These are phyloP conservation scores for Dicorynia guianensis DNA, from an alignment of 306 rosid genomes.

Conservation along the genomic window DNA sequence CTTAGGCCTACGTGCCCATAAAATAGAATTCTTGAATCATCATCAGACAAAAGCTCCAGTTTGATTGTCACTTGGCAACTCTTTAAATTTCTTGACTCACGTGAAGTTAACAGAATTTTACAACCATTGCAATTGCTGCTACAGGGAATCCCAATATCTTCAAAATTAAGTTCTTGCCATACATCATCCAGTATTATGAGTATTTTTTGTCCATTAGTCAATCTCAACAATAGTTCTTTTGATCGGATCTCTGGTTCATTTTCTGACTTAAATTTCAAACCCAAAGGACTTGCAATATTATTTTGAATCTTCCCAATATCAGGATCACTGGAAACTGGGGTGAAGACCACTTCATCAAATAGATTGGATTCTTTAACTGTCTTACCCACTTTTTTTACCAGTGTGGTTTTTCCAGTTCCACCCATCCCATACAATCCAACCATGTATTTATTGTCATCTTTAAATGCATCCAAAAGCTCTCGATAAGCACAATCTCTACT, in stretches of 20 bases:
- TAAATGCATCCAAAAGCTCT: neutral
- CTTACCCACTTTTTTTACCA: neutral
- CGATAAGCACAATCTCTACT: neutral
- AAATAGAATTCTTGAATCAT: neutral
- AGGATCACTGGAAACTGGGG: neutral
- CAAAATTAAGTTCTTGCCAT: neutral
- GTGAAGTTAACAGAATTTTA: neutral
- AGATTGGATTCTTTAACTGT: neutral
- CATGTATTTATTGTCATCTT: neutral
- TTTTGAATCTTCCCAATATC: neutral
- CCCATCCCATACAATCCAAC: neutral
- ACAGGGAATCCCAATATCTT: no score
- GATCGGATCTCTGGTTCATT: neutral
- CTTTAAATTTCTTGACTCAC: neutral
- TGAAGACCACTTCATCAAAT: neutral
- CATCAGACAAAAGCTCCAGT: neutral
- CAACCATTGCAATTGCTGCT: neutral
- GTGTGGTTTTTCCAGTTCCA: neutral
- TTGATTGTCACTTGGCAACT: neutral
- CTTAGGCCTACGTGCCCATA: neutral
- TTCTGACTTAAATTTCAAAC: neutral
- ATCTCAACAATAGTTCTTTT: neutral
- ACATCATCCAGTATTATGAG: constrained; percentile 9
- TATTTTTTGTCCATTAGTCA: neutral
- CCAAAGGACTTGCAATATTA: neutral